Base-by-base conservation (phyloP, 2,329 filamentous ascomycete species). In the Penicillium aurantiogriseum region DNA sequence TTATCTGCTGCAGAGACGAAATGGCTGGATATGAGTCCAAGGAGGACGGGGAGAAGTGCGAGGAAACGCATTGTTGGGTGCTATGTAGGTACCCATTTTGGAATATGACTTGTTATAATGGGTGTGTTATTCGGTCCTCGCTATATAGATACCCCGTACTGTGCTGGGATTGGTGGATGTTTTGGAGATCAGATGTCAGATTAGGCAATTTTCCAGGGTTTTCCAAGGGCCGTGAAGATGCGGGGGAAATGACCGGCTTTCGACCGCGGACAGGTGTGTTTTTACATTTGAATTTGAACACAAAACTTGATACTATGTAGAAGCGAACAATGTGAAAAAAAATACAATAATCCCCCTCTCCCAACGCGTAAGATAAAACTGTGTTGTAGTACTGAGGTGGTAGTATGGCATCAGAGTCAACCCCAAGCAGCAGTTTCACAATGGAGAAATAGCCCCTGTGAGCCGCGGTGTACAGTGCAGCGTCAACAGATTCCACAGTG, bases 1-100 rank as follows among this genome's bases (percentile, higher is more conserved):
- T 80, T 73, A 51, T 74, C 71, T 4, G 74, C 77, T 6, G 61
- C 67, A n/a, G 54, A 57, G 25, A 59, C 65, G 1, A 58, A 38
- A 21, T 45, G 13, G 21, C 54, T 44, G 5, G 56, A 54, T 10
- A 64, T 40, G 19, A 62, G 36, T 19, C 49, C 56, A 5, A 63
- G 48, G 35, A 62, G 43, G n/a, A 63, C 52, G 15, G 57, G 58
- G 15, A 69, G 19, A 48, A 64, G 31, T 36, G 48, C 45, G 35
- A 66, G 27, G 46, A 67, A 31, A 17, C 63, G 66, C 67, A 68
- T 69, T 35, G 5, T 54, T 23, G 38, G 13, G 23, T n/a, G 23
- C 19, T 23, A 10, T 17, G 1, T 11, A 17, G 17, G 4, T 19
- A 43, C 11, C 3, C 13, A 55, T 43, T 9, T 17, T 29, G 13